These are phyloP conservation scores for Talinum fruticosum DNA, from an alignment of 148 eudicot species.

Conservation along the genomic window DNA sequence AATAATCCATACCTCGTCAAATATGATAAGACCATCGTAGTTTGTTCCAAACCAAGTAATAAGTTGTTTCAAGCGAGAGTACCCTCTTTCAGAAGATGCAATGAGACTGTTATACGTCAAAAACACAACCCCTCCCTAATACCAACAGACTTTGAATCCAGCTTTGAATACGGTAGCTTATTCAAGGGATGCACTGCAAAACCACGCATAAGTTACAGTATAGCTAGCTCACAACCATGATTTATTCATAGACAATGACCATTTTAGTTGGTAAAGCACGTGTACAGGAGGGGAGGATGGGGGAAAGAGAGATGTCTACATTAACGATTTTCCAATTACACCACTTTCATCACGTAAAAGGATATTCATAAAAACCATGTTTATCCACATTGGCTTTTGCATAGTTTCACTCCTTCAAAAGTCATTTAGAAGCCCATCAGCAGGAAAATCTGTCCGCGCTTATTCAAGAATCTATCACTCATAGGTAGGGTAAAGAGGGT, in stretches of 20 bases:
- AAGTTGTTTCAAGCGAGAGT: constrained; percentile 90
- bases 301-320: neutral
- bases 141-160: constrained; percentile 92
- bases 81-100: constrained; percentile 96
- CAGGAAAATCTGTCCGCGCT: neutral
- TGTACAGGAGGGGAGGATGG: neutral
- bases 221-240: constrained; percentile 1
- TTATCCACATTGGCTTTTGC: neutral
- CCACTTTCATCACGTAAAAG: neutral
- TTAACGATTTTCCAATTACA: too few relatives aligned
- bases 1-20: constrained; percentile 71
- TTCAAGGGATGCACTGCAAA: constrained; percentile 93
- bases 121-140: constrained; percentile 90
- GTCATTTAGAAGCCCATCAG: neutral
- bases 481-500: neutral
- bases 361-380: neutral
- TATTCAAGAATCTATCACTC: neutral
- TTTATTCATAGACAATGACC: neutral
- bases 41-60: constrained; percentile 88
- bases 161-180: constrained; percentile 94
- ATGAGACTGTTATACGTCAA: constrained; percentile 95
- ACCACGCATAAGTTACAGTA: constrained; percentile 8
- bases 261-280: neutral
- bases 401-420: neutral
- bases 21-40: constrained; percentile 84